Base-by-base conservation (phyloP, 345 rosid genomes). In the Bruguiera sexangula region DNA sequence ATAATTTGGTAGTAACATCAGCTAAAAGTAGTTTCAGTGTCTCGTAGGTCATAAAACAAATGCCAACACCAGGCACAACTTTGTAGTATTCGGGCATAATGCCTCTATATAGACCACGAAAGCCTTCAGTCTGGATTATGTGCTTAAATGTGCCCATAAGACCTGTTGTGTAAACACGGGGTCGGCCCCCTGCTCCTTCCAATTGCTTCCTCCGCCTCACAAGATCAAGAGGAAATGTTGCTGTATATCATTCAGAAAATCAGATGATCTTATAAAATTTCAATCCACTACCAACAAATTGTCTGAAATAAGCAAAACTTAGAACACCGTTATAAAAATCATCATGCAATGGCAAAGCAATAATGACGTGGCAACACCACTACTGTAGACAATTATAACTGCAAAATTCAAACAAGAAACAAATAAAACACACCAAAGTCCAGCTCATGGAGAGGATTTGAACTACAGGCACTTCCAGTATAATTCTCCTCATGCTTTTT, bases 141-240 rank as follows among this genome's bases (percentile, higher is more conserved):
- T 85, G 94, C 76, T 82, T 72, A 72, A 92, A 89, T 39, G 89
- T 86, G 57, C 97, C 96, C 5, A 82, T 62, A 74, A 96, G 76
- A n/a, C 99, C 91, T 0, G 89, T 77, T 10, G 74, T 87, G 61
- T 95, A 95, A 34, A 95, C 85, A 63, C 90, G 83, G 22, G 98
- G 96, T 73, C 85, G 86, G 50, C 99, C 98, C 62, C 91, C 97
- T 6, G 85, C 97, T 69, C 99, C 99, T 89, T 95, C 98, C 76
- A 95, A 76, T 69, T 95, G 98, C 94, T 85, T 92, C 73, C 99
- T 80, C 73, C 99, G 84, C 80, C 99, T 83, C 81, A 95, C 97
- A 15, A 95, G 99, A 77, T 95, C 99, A 62, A 95, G 68, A 16
- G 99, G 99, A 73, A 89, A 95, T 62, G 96, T 92, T 19, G 81